Base-by-base conservation (phyloP, 208 protist genomes). In the Crithidia sp. region DNA sequence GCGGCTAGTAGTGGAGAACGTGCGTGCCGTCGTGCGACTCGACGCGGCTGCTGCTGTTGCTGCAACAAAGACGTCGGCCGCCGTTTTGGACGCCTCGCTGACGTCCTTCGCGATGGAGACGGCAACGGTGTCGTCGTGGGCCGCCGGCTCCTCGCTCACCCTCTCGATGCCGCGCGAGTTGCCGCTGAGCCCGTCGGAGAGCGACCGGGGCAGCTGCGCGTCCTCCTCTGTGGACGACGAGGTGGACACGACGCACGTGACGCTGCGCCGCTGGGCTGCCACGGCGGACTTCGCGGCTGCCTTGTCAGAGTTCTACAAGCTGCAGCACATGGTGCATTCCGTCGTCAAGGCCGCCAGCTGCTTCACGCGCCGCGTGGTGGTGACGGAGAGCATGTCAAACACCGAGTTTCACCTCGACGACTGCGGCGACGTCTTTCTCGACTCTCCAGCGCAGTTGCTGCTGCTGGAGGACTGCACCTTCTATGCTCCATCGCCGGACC, bases 381-480 rank as follows among this genome's bases (percentile, higher is more conserved):
- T 82, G n/a, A 37, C 50, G 36, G 43, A 65, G 10, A 59, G 65
- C 14, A 7, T 49, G 55, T 0, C 56, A 6, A 53, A 55, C 57
- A 36, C 68, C 36, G 37, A 63, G 10, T 85, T 88, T 49, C 61
- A 88, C 54, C 54, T 95, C 13, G 75, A 83, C 59, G 40, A 79
- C 16, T 74, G 67, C 14, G 87, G 85, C 8, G 64, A 82, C 37
- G 49, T 83, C 16, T 88, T 88, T 43, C 78, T 94, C 69, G 76
- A 91, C 47, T 63, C 57, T 2, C 68, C 75, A 7, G 73, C 49
- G 28, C 71, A 86, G 56, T 36, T 94, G 57, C 36, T 91, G 19
- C 36, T 84, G 6, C 68, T 91, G 14, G 81, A 89, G 45, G 61
- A 69, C 49, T 94, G 89, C 65, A 70, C 52, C 12, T 91, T 94